phyloP scores from a whole-genome alignment of 345 rosid species.

The Aurinia saxatilis region DNA sequence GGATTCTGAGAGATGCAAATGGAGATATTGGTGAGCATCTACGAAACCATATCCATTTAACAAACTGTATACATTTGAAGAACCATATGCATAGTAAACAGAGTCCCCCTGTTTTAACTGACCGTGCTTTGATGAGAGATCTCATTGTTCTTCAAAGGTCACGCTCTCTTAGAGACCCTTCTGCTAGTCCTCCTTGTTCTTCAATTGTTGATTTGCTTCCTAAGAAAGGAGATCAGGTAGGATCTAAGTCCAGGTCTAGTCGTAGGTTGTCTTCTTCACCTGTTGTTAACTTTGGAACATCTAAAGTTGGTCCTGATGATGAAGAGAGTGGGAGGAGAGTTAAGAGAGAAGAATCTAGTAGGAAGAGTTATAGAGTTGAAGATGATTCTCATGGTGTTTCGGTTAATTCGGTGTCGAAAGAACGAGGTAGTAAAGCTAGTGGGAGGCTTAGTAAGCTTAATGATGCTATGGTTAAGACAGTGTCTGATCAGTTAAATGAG shows the following conservation, averaged over 20 bases:
- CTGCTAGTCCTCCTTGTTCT: conserved; percentile 78
- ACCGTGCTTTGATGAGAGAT: conserved; percentile 82
- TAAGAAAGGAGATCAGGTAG: conserved; percentile 43
- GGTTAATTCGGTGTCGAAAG: conserved; percentile 34
- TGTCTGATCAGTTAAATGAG: conserved; percentile 66
- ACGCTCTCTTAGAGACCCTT: conserved; percentile 85
- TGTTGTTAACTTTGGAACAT: conserved; percentile 41
- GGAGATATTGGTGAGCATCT: conserved; percentile 92
- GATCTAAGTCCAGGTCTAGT: conserved; percentile 47
- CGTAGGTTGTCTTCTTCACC: conserved; percentile 69
- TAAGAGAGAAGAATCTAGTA: conserved; percentile 58
- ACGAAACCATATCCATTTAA: conserved; percentile 85
- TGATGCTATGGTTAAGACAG: conserved; percentile 40
- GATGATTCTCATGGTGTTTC: conserved; percentile 39
- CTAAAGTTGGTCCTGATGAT: conserved; percentile 51
- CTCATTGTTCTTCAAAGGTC: conserved; percentile 87
- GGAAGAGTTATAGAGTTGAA: conserved; percentile 42
- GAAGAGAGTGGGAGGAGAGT: conserved; percentile 52
- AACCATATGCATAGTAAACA: conserved; percentile 99
- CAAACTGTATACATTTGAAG: conserved; percentile 95
- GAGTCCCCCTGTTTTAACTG: conserved; percentile 68
- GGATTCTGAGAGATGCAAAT: conserved; percentile 87
- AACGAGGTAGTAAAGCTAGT: conserved; percentile 35
- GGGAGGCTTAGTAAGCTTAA: conserved; percentile 21
- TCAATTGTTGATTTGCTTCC: conserved; percentile 61